phyloP scores from a whole-genome alignment of 257 asterid genomes.

The Scutellaria baicalensis region DNA sequence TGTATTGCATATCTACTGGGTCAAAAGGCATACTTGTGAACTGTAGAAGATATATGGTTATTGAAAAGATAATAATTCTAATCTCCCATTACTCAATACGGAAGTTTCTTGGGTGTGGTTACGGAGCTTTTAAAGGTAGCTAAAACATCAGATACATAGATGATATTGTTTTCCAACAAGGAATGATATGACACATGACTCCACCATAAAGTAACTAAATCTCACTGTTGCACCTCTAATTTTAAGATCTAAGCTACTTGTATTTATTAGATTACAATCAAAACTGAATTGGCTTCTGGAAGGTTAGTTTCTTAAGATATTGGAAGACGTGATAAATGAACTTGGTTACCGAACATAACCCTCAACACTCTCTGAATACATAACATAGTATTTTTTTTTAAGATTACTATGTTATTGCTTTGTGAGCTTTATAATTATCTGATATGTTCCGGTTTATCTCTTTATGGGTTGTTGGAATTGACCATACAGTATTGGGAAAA shows the following conservation, averaged over 20 bases:
- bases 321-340: background rate
- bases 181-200: background rate
- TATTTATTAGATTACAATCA: background rate
- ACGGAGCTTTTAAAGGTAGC: background rate
- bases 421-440: constrained; percentile 7
- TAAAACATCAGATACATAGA: background rate
- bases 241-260: background rate
- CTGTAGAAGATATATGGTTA: background rate
- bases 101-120: background rate
- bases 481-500: constrained; percentile 31
- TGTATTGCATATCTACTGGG: background rate
- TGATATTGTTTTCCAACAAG: background rate
- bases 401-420: background rate
- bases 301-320: background rate
- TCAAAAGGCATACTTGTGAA: background rate
- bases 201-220: background rate
- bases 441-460: constrained; percentile 13
- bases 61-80: background rate
- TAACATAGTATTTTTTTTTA: background rate
- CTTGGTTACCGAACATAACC: background rate
- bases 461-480: constrained; percentile 25
- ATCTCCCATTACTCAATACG: background rate
- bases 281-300: background rate
- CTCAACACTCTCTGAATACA: background rate
- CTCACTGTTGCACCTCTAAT: background rate